Base-by-base conservation (phyloP, 495 filamentous ascomycete genomes). In the Thozetella sp. region DNA sequence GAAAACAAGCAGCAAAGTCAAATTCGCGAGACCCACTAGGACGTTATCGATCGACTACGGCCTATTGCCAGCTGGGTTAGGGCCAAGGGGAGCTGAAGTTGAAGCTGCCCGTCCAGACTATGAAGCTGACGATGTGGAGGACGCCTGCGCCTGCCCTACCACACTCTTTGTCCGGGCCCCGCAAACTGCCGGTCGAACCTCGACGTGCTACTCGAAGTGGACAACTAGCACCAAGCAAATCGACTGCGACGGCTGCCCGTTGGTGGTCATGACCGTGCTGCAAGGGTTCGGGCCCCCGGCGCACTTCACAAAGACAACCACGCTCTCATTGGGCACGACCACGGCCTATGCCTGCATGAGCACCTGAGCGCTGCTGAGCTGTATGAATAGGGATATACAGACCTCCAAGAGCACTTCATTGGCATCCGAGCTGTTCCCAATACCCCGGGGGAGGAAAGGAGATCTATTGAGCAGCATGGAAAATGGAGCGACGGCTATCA, bases 301-400 rank as follows among this genome's bases (percentile, higher is more conserved):
- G 0, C 22, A 45, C n/a, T 72, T 72, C 50, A 64, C 56, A 2
- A 67, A 63, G 24, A 72, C 69, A 2, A 62, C 63, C 1, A 72
- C 67, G 6, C 53, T 69, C 15, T 61, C 67, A 1, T 59, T 72
- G 11, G 69, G 69, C 17, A 55, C 60, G 4, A 59, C 57, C n/a
- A 72, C 69, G 13, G 57, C 64, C 1, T 72, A 69, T 55, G 61
- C 61, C 25, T 72, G 69, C n/a, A 25, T 9, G 26, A n/a, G n/a
- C n/a, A n/a, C n/a, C n/a, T n/a, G n/a, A n/a, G n/a, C n/a, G n/a
- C n/a, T n/a, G n/a, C n/a, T n/a, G n/a, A n/a, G n/a, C n/a, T n/a
- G n/a, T n/a, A n/a, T n/a, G n/a, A n/a, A n/a, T n/a, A n/a, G n/a
- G n/a, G n/a, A n/a, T n/a, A n/a, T n/a, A n/a, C n/a, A n/a, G n/a